Base-by-base conservation (phyloP, 2,329 filamentous ascomycete species). In the Plenodomus tracheiphilus region DNA sequence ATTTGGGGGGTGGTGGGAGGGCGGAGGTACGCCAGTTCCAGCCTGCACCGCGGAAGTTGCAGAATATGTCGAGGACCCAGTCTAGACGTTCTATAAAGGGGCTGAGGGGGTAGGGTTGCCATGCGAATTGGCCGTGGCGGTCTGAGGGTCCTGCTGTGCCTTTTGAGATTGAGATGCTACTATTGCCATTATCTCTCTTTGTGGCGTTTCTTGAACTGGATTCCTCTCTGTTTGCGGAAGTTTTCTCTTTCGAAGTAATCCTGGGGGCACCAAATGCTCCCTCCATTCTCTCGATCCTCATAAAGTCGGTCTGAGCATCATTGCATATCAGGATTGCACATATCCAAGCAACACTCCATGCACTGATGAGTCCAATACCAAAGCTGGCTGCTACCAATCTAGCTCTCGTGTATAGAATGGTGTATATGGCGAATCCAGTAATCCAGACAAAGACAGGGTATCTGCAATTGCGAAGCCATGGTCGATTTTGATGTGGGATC, bases 1-100 rank as follows among this genome's bases (percentile, higher is more conserved):
- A 58, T 49, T 68, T 65, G 1, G 77, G 77, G 15, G 74, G 73
- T 4, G 75, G 71, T 1, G 77, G 72, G 1, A 84, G 67, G 7
- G 75, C 75, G 13, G 77, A 71, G 19, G 77, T 76, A 4, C 82
- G 75, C 76, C 81, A 84, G 58, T 78, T 82, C 83, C 83, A 86
- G 52, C 81, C 80, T 28, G 80, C 75, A 9, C 83, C 84, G 39
- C 83, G 76, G 59, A 85, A 82, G 59, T 78, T 83, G 62, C 75
- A 77, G 51, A 83, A 76, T 32, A 85, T 65, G 48, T 85, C 83
- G 10, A 77, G 55, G 3, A 79, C 74, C 83, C 83, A 86, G 48
- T 84, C 78, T 16, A 85, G 56, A 15, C 83, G 79, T 53, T 83
- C 79, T 18, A 69, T 60, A 34, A 83, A 75, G 2, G 75, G 67